These are phyloP conservation scores for Saccharomycopsis vini DNA, from an alignment of 805 yeast genomes.

Conservation along the genomic window DNA sequence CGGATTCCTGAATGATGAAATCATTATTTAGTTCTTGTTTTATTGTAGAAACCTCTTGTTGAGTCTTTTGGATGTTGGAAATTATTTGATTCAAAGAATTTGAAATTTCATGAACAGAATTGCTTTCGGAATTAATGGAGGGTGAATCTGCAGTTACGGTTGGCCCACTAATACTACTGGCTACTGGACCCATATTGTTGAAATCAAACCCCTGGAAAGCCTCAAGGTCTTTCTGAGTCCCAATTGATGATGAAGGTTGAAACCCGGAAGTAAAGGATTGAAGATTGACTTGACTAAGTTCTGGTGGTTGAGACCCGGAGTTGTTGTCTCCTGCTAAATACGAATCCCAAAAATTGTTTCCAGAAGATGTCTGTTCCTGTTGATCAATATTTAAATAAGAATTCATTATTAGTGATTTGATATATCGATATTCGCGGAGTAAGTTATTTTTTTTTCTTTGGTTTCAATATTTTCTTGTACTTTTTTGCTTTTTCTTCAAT, in stretches of 20 bases:
- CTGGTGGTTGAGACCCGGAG: neutral
- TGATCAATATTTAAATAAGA: no score
- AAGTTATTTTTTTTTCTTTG: no score
- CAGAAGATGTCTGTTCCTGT: neutral
- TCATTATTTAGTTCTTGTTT: slow-evolving; percentile 9
- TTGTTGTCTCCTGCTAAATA: slow-evolving; percentile 1
- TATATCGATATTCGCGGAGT: no score
- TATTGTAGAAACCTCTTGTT: slow-evolving; percentile 10
- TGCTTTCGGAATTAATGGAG: slow-evolving; percentile 1
- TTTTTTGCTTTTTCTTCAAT: no score
- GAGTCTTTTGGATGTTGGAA: slow-evolving; percentile 11
- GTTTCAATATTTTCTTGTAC: no score
- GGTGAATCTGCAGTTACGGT: neutral
- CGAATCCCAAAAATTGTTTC: slow-evolving; percentile 11
- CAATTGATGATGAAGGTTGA: no score
- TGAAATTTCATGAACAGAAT: neutral
- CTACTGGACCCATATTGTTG: no score
- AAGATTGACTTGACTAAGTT: slow-evolving; percentile 14
- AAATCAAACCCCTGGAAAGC: no score
- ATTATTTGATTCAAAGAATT: slow-evolving; percentile 7
- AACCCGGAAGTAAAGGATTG: slow-evolving; percentile 12
- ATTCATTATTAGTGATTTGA: no score
- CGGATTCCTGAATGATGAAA: neutral
- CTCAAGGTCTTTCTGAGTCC: no score
- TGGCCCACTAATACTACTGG: no score